Base-by-base conservation (phyloP, 2,329 filamentous ascomycete genomes). In the Cladobotryum mycophilum region DNA sequence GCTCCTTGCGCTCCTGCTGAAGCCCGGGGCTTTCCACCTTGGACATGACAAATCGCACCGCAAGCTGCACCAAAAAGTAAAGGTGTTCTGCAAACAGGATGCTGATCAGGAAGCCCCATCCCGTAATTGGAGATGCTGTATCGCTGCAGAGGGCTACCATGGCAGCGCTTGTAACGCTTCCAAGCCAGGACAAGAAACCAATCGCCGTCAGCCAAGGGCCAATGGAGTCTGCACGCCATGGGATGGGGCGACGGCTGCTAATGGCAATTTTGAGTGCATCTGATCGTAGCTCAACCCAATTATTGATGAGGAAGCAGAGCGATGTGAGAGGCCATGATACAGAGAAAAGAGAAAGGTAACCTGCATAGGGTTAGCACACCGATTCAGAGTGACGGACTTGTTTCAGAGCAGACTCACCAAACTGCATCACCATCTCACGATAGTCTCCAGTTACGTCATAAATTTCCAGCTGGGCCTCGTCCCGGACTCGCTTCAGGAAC, bases 261-360 rank as follows among this genome's bases (percentile, higher is more conserved):
- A 89, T 78, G 50, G 90, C 90, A 60, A 97, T 95, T 68, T 99
- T 99, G 71, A 96, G 80, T 2, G 92, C 91, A 64, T 99, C 93
- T 1, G 89, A 89, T 40, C 93, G 87, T 37, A 97, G 80, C 66
- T 97, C 93, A 51, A 99, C 74, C 90, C 92, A 97, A 71, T 97
- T 95, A 72, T 97, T 97, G 68, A 93, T 74, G 12, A 97, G 73
- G 72, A 97, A 97, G 1, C 87, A 92, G 51, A 89, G 78, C 2
- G 87, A 85, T 0, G 92, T 91, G n/a, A 97, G 74, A 0, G 93
- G 93, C 93, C 93, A 99, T 49, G 96, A 84, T 2, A 93, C 88
- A 0, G 89, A 93, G 68, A 97, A 97, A 9, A 97, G 78, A 0
- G 88, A 86, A 1, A 99, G 77, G 65, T 96, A 97, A 30, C 91